Base-by-base conservation (phyloP, 1,284 basidiomycete genomes). In the Cryptococcus hybrid region DNA sequence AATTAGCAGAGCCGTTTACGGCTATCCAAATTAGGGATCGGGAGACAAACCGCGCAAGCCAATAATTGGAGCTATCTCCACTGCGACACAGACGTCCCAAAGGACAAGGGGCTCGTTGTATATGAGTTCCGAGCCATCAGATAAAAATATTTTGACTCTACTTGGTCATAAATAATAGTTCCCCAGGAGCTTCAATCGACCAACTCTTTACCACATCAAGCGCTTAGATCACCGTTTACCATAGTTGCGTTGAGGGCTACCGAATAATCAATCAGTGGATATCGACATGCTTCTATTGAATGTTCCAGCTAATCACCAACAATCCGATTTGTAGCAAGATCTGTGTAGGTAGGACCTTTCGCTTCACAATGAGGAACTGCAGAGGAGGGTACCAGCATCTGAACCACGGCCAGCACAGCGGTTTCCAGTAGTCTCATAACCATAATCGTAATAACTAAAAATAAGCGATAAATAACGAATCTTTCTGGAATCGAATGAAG, bases 21-120 rank as follows among this genome's bases (percentile, higher is more conserved):
- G 12, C n/a, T 2, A 38, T n/a, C 12, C n/a, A 5, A 5, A 24
- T n/a, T 3, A 42, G 9, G 13, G 38, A n/a, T 30, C 5, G 36
- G 15, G 15, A 8, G 12, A 42, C 56, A 55, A 45, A 58, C 59
- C 56, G 35, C 52, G 47, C n/a, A 58, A 13, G 35, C 58, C 59
- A n/a, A 58, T 35, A 1, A 54, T 58, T 7, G 47, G 53, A 3
- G 37, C 30, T 7, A 48, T 51, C 30, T 18, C 44, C 4, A 42
- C 47, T 5, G 57, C 57, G 8, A 15, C 53, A 42, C 57, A 58
- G 3, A 47, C 43, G 34, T 58, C 57, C 57, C 57, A 58, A 7
- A 46, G 12, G 24, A 68, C 56, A 39, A 66, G 59, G 5, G 66
- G 62, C 54, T 64, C 64, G 49, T 59, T 54, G n/a, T 48, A 54